Conservation (phyloP, 2,329 filamentous ascomycete genomes). For the Apiospora pterosperma region DNA sequence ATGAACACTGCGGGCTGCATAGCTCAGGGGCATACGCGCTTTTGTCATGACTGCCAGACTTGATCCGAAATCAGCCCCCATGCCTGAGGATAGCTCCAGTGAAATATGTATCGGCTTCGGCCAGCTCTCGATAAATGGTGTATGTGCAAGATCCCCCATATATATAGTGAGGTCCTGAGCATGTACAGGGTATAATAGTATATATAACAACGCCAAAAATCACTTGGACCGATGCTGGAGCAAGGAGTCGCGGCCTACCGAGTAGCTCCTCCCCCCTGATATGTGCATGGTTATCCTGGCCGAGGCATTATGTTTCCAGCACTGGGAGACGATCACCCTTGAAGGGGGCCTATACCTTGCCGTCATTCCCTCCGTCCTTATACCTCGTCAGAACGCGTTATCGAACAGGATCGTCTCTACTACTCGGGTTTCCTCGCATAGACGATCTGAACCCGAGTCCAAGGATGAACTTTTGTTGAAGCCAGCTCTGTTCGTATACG, state of each 20-base stretch:
- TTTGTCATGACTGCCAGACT: background rate
- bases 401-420: background rate
- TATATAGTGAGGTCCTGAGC: background rate
- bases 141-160: background rate
- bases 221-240: background rate
- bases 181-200: background rate
- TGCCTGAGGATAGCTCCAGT: background rate
- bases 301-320: background rate
- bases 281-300: background rate
- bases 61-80: background rate
- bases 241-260: background rate
- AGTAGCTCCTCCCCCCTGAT: background rate
- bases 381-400: background rate
- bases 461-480: background rate
- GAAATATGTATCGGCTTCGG: background rate
- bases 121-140: background rate
- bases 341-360: background rate
- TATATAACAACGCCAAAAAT: background rate
- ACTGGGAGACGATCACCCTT: background rate
- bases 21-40: too few species aligned
- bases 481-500: background rate
- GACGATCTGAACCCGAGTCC: background rate
- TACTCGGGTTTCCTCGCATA: conserved; percentile 4
- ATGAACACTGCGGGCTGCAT: too few species aligned
- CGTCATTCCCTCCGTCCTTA: background rate